Percentiles rank a stretch among this genome's conserved stretches.
Evolutionary conservation across 2,329 filamentous ascomycete species (phyloP).

Genomic region (Hymenoscyphus scutula): DNA sequence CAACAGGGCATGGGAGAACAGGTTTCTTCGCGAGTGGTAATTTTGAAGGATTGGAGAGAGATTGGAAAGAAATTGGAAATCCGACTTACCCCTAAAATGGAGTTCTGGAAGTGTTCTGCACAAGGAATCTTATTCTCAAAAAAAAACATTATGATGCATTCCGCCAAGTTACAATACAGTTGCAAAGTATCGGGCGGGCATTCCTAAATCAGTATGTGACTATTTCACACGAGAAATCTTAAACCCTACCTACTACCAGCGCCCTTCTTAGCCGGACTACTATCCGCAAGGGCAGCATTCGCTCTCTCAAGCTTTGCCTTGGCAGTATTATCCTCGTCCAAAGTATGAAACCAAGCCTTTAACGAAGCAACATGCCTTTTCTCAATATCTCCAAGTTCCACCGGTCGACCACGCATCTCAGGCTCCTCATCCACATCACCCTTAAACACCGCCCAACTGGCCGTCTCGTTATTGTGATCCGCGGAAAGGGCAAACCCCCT

Average conservation of each 20-base stretch:
- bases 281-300: slow-evolving; percentile 36
- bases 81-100: neutral
- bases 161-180: neutral
- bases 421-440: slow-evolving; percentile 38
- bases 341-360: slow-evolving; percentile 43
- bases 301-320: slow-evolving; percentile 50
- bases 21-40: no score
- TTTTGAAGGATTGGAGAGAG: no score
- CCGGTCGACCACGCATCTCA: slow-evolving; percentile 57
- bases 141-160: neutral
- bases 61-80: neutral
- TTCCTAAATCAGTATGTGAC: neutral
- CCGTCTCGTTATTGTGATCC: slow-evolving; percentile 47
- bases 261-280: neutral
- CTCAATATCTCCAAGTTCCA: slow-evolving; percentile 54
- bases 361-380: slow-evolving; percentile 48
- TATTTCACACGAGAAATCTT: neutral
- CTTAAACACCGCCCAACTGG: slow-evolving; percentile 63
- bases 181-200: neutral
- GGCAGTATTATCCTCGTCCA: slow-evolving; percentile 43
- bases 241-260: neutral
- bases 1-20: no score
- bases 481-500: slow-evolving; percentile 51
- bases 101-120: neutral
- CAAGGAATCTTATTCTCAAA: neutral